Evolutionary conservation across 352 stramenopile species (phyloP).

Genomic region (Phytopythium sindhum): DNA sequence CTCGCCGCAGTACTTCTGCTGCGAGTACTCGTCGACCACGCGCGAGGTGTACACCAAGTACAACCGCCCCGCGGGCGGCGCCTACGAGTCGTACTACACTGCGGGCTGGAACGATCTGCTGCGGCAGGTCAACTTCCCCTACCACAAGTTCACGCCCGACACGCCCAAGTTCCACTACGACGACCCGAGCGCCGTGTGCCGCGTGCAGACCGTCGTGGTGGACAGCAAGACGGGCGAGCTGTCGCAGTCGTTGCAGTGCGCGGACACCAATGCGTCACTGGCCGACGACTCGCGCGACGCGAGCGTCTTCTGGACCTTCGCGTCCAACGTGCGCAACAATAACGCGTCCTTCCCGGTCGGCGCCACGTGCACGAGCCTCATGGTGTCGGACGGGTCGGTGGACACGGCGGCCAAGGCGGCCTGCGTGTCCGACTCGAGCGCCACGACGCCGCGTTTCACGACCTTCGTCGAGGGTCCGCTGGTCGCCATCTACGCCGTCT

Average conservation of each 20-base stretch:
- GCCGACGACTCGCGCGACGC: conserved; percentile 21
- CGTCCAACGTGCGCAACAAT: conserved; percentile 40
- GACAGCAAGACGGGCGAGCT: conserved; percentile 17
- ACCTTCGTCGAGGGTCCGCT: conserved; percentile 21
- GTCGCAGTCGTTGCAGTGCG: conserved; percentile 31
- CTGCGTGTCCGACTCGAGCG: conserved; percentile 15
- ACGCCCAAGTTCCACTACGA: conserved; percentile 31
- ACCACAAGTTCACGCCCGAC: conserved; percentile 25
- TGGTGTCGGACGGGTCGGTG: conserved; percentile 22
- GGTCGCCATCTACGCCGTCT: conserved; percentile 26
- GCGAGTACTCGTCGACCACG: conserved; percentile 24
- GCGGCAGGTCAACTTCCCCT: conserved; percentile 38
- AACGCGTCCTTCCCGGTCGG: conserved; percentile 46
- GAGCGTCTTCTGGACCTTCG: conserved; percentile 39
- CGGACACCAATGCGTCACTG: conserved; percentile 26
- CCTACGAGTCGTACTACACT: conserved; percentile 33
- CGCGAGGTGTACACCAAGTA: conserved; percentile 31
- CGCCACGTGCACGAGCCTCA: conserved; percentile 32
- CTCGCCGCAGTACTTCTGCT: conserved; percentile 31
- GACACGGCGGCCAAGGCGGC: conserved; percentile 15
- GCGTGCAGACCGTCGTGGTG: conserved; percentile 19
- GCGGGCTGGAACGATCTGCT: conserved; percentile 24
- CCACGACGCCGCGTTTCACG: conserved; percentile 16
- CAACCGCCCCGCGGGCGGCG: conserved; percentile 19
- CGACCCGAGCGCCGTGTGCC: conserved; percentile 24